Evolutionary conservation across 2,329 filamentous ascomycete genomes (phyloP), one percentile per base, ranked within the genome.

Genomic region (Pestalotiopsis sp.): DNA sequence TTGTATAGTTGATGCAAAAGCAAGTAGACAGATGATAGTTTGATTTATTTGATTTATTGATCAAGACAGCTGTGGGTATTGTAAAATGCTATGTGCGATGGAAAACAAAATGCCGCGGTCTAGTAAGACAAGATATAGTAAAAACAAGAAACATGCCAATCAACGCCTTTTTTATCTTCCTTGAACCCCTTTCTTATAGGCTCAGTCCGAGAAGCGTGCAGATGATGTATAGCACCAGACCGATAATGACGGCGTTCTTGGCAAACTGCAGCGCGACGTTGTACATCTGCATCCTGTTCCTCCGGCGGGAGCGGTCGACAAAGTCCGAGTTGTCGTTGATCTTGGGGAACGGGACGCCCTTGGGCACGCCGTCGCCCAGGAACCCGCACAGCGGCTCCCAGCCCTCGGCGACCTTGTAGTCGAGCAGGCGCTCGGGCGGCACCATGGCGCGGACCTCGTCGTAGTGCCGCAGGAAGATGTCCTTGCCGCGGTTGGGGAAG

Each of bases 401-500:
- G 60, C 78, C 78, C 31, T 81, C 76, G 23, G 77, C 74, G 38
- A 79, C 74, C 2, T 74, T 70, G 68, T 75, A 78, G 65, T 79
- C 75, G 60, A 81, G 75, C 36, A 78, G 70, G 45, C 66, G 75
- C n/a, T 78, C 76, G 12, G 71, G 58, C 3, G 77, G 76, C 13
- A 80, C 78, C 67, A 78, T 58, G 58, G 65, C 69, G 52, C 69
- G 71, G 14, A 80, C 74, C 60, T 76, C 74, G 1, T 73, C 76
- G 63, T 78, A 76, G 70, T 80, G 78, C 38, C 77, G 75, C 45
- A 80, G 78, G 82, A 88, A 92, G 60, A 89, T 83, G 66, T 89
- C 83, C 81, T 91, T 92, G 75, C 89, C 90, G 69, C 87, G 83
- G 77, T 86, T 86, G 75, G 87, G 86, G 77, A 92, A 92, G 76